Evolutionary conservation across 331 rosid species (phyloP).

Genomic region (Quercus phellos): DNA sequence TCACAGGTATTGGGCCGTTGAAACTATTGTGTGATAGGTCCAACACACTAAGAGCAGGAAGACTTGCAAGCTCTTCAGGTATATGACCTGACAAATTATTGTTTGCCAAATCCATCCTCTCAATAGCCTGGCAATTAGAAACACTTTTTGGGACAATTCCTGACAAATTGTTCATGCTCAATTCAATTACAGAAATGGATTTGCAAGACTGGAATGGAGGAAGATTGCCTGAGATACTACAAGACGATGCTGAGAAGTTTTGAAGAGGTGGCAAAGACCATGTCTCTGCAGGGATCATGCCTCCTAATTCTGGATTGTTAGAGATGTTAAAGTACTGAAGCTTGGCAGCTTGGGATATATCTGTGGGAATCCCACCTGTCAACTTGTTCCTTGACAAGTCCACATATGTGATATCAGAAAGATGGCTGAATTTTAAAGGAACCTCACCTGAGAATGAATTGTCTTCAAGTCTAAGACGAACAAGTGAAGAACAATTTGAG

Average conservation of each 20-base stretch:
- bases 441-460: conserved; percentile 70
- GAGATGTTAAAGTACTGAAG: conserved; percentile 78
- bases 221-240: conserved; percentile 57
- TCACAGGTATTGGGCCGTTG: conserved; percentile 62
- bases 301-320: conserved; percentile 52
- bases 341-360: conserved; percentile 51
- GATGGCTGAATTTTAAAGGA: conserved; percentile 53
- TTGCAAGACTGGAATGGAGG: conserved; percentile 62
- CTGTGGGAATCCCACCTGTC: conserved; percentile 75
- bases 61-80: conserved; percentile 73
- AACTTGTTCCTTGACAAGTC: conserved; percentile 72
- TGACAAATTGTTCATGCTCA: conserved; percentile 52
- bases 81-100: conserved; percentile 69
- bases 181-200: conserved; percentile 53
- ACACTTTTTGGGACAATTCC: conserved; percentile 55
- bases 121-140: conserved; percentile 57
- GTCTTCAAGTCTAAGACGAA: conserved; percentile 87
- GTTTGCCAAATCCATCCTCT: conserved; percentile 43
- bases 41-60: conserved; percentile 52
- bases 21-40: conserved; percentile 69
- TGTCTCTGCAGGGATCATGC: conserved; percentile 43
- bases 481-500: conserved; percentile 78
- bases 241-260: conserved; percentile 74
- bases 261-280: conserved; percentile 66
- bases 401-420: conserved; percentile 59